phyloP scores from a whole-genome alignment of 352 stramenopile species.

The Phytophthora pini region DNA sequence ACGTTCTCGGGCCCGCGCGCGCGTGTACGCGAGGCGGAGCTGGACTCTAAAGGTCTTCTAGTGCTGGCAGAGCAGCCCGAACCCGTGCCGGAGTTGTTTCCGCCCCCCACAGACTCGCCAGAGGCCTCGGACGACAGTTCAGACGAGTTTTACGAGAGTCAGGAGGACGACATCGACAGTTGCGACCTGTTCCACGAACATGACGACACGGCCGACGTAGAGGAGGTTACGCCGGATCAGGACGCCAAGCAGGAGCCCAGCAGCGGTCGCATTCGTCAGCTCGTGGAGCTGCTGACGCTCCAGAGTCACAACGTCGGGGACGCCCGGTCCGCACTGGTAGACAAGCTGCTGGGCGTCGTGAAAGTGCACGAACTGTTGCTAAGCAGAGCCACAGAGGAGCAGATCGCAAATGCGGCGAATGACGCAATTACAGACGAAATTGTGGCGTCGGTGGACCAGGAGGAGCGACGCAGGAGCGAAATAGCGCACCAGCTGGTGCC shows the following conservation, averaged over 20 bases:
- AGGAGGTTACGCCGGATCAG: constrained; percentile 6
- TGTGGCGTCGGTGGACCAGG: constrained; percentile 62
- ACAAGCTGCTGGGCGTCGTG: constrained; percentile 58
- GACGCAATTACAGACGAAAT: constrained; percentile 82
- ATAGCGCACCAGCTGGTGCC: constrained; percentile 24
- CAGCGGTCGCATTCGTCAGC: constrained; percentile 52
- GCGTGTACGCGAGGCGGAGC: constrained; percentile 44
- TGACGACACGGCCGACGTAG: constrained; percentile 4
- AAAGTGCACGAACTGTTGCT: constrained; percentile 71
- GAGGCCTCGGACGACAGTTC: constrained; percentile 19
- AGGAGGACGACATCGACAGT: constrained; percentile 29
- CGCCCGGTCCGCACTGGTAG: constrained; percentile 59
- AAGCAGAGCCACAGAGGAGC: constrained; percentile 67
- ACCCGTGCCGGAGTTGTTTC: constrained; percentile 17
- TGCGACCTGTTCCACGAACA: constrained; percentile 56
- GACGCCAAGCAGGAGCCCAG: constrained; percentile 10
- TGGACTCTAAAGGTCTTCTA: constrained; percentile 32
- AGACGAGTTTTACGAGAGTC: constrained; percentile 42
- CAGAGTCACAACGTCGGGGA: constrained; percentile 62
- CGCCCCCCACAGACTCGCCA: not conserved
- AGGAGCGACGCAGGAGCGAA: constrained; percentile 53
- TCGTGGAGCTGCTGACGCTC: constrained; percentile 71
- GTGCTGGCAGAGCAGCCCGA: constrained; percentile 31
- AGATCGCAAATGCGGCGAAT: constrained; percentile 74
- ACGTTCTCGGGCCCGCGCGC: constrained; percentile 59